These are phyloP conservation scores for Leccinum subgranulosum DNA, from an alignment of 768 basidiomycete species.

Conservation along the genomic window DNA sequence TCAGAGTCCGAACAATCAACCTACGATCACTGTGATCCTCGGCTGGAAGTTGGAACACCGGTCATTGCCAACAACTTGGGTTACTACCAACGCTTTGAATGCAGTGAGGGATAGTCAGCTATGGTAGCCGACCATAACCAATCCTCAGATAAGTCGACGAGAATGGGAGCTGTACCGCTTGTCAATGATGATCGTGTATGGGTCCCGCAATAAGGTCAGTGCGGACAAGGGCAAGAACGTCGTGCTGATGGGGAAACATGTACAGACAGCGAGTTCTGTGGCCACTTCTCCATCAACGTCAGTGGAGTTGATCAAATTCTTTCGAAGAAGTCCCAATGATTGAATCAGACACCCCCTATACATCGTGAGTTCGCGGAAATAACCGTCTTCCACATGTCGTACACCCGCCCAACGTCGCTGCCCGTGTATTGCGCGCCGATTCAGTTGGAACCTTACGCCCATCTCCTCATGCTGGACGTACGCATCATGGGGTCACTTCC, in stretches of 20 bases:
- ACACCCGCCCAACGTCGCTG: slow-evolving; percentile 2
- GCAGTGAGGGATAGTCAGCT: background rate
- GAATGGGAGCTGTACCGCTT: no score
- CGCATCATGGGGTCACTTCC: slow-evolving; percentile 12
- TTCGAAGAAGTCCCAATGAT: slow-evolving; percentile 32
- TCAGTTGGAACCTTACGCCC: slow-evolving; percentile 57
- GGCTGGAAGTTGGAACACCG: no score
- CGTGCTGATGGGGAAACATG: slow-evolving; percentile 41
- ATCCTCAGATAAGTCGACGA: background rate
- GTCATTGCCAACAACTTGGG: background rate
- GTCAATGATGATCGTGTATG: background rate
- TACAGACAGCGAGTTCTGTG: slow-evolving; percentile 18
- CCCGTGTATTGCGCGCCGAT: slow-evolving; percentile 41
- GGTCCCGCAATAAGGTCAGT: background rate
- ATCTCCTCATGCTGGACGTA: background rate
- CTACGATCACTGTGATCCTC: no score
- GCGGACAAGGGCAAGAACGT: background rate
- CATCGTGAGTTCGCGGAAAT: slow-evolving; percentile 34
- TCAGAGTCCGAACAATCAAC: background rate
- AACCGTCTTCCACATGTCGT: background rate
- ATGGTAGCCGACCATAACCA: background rate
- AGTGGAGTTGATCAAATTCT: background rate
- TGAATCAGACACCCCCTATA: slow-evolving; percentile 32
- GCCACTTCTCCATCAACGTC: background rate
- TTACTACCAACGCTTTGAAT: background rate